Conservation (phyloP, 2,329 filamentous ascomycete genomes). For the Phaeosphaeriaceae sp. region DNA sequence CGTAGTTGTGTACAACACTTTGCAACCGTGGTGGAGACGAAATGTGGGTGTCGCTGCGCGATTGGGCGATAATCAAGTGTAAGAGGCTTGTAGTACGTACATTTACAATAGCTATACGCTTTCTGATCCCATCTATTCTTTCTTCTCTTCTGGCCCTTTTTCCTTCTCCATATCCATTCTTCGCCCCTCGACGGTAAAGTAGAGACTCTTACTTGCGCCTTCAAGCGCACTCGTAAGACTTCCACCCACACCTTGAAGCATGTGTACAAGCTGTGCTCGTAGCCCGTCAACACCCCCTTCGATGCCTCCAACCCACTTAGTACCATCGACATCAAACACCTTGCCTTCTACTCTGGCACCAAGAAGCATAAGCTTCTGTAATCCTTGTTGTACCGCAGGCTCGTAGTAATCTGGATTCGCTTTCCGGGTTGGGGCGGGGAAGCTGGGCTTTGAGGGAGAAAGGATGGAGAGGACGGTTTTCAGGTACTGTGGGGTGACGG, state of each 20-base stretch:
- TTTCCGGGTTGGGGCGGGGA: constrained; percentile 78
- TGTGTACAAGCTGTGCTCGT: constrained; percentile 77
- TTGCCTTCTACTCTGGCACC: constrained; percentile 87
- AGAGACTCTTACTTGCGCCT: constrained; percentile 79
- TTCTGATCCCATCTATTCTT: constrained; percentile 8
- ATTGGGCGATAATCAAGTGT: not conserved
- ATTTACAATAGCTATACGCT: not conserved
- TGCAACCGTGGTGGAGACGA: no score
- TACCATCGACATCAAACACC: constrained; percentile 77
- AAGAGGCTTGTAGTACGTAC: not conserved
- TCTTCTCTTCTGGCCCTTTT: constrained; percentile 39
- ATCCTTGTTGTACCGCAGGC: constrained; percentile 74
- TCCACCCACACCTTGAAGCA: constrained; percentile 81
- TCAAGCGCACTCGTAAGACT: constrained; percentile 80
- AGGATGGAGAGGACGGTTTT: constrained; percentile 81
- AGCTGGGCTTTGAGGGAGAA: constrained; percentile 69
- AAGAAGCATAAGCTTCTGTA: constrained; percentile 86
- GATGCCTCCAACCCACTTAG: constrained; percentile 76
- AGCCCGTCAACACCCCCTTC: constrained; percentile 81
- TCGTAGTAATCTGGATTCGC: constrained; percentile 85
- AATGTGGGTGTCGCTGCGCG: no score
- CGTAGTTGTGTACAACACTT: not conserved
- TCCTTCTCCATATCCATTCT: constrained; percentile 77
- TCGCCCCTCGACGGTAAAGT: constrained; percentile 85
- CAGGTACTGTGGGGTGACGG: constrained; percentile 82